These are phyloP conservation scores for Gracilariopsis chorda DNA, from an alignment of 23 red algal genomes.

Conservation along the genomic window DNA sequence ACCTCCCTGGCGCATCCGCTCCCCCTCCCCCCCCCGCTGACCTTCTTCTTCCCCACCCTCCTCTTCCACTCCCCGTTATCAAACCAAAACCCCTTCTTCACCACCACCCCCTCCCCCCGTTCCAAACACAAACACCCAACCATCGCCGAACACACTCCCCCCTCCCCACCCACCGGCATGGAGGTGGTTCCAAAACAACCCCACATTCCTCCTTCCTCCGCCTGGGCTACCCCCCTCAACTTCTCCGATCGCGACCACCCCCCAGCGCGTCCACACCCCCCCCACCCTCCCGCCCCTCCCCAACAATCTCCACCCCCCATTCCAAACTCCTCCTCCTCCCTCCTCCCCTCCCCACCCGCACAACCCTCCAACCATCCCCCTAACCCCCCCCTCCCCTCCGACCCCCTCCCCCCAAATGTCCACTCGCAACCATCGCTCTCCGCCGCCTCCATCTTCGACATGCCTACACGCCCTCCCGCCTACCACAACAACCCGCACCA, in stretches of 20 bases:
- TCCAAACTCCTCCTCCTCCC: background rate
- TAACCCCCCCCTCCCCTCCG: background rate
- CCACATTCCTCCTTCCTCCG: constrained; percentile 38
- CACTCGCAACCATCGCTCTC: background rate
- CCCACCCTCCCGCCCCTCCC: background rate
- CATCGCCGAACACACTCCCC: background rate
- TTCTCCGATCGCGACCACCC: constrained; percentile 35
- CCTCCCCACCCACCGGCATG: constrained; percentile 2
- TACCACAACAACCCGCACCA: background rate
- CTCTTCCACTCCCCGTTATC: background rate
- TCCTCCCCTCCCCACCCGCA: background rate
- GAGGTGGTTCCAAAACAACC: constrained; percentile 65
- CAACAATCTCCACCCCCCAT: background rate
- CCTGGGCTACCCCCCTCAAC: constrained; percentile 47
- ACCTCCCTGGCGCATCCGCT: background rate
- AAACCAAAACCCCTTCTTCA: background rate
- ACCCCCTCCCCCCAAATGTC: background rate
- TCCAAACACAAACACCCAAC: background rate
- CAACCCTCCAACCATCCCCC: background rate
- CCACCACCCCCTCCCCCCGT: background rate
- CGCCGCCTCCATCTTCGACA: constrained; percentile 33
- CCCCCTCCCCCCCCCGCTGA: background rate
- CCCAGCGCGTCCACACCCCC: background rate
- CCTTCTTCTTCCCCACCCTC: background rate
- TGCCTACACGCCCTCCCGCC: background rate